Percentiles rank a stretch among this genome's conserved stretches.
Conservation (phyloP, 78 protist species). For the Dictyostelium capitatum region DNA sequence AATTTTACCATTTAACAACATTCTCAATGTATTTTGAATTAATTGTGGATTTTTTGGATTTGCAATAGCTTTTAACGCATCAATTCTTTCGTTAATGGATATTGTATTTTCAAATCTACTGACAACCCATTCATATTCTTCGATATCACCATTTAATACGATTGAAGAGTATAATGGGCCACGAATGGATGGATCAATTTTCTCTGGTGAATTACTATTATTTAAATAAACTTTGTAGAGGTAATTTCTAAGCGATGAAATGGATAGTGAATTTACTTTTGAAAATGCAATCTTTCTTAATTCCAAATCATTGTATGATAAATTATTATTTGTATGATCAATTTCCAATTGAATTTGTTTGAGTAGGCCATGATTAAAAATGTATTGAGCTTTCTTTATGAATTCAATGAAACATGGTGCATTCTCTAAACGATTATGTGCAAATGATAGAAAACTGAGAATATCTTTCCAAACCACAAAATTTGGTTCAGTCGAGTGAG, state of each 20-base stretch:
- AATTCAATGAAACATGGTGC: constrained; percentile 30
- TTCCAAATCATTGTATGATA: neutral
- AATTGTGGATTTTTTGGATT: constrained; percentile 19
- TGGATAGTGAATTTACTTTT: constrained; percentile 8
- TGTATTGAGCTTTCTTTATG: neutral
- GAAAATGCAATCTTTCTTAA: constrained; percentile 7
- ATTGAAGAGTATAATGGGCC: constrained; percentile 43
- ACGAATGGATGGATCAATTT: constrained; percentile 27
- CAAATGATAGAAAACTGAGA: neutral
- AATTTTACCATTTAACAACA: constrained; percentile 13
- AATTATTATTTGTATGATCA: neutral
- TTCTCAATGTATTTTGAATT: constrained; percentile 29
- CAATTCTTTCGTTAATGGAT: constrained; percentile 46
- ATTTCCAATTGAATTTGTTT: neutral
- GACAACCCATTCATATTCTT: constrained; percentile 62
- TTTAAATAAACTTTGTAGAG: constrained; percentile 23
- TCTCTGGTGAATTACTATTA: constrained; percentile 22
- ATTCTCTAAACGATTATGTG: neutral
- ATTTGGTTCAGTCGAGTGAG: neutral
- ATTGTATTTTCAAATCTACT: constrained; percentile 21
- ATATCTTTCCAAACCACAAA: constrained; percentile 4
- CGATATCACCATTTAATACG: constrained; percentile 20
- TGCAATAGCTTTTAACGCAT: constrained; percentile 32
- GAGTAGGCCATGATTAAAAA: constrained; percentile 8
- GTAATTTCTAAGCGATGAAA: neutral